Evolutionary conservation across 257 asterid species (phyloP).

Genomic region (Capsicum pubescens): DNA sequence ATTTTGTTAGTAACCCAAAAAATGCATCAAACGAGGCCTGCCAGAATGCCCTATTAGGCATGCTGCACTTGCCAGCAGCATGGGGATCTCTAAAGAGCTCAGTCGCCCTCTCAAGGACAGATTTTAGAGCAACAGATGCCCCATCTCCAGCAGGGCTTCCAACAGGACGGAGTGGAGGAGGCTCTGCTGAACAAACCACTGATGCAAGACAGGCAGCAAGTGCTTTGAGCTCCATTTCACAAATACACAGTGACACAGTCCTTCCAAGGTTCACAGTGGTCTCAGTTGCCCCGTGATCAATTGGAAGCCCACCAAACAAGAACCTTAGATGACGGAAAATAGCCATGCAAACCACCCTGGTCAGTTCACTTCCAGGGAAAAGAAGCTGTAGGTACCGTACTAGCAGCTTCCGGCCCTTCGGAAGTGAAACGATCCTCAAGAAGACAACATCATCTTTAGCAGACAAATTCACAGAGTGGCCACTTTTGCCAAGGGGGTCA

Average conservation of each 20-base stretch:
- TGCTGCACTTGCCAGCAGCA: conserved; percentile 55
- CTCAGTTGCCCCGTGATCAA: conserved; percentile 45
- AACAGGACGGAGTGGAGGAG: conserved; percentile 73
- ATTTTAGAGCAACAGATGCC: conserved; percentile 67
- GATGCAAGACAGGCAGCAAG: conserved; percentile 83
- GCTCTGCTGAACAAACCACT: conserved; percentile 74
- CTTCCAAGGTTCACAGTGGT: conserved; percentile 51
- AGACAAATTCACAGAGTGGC: conserved; percentile 53
- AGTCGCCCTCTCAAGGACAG: conserved; percentile 75
- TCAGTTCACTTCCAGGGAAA: conserved; percentile 60
- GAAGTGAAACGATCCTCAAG: conserved; percentile 66
- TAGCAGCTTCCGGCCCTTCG: conserved; percentile 73
- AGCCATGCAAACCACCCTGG: conserved; percentile 77
- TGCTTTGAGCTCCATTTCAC: conserved; percentile 64
- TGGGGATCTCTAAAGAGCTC: conserved; percentile 66
- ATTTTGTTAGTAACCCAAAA: conserved; percentile 61
- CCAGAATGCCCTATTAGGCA: conserved; percentile 63
- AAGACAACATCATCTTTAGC: conserved; percentile 64
- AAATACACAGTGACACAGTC: conserved; percentile 49
- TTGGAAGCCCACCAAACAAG: conserved; percentile 58
- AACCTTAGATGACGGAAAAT: conserved; percentile 81
- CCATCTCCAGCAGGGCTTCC: conserved; percentile 78
- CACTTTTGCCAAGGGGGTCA: conserved; percentile 68
- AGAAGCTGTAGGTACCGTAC: conserved; percentile 59
- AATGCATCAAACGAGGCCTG: conserved; percentile 87